Percentiles rank a stretch among this genome's conserved stretches.
Evolutionary conservation across 2,329 filamentous ascomycete species (phyloP).

Genomic region (Aureobasidium sp.): DNA sequence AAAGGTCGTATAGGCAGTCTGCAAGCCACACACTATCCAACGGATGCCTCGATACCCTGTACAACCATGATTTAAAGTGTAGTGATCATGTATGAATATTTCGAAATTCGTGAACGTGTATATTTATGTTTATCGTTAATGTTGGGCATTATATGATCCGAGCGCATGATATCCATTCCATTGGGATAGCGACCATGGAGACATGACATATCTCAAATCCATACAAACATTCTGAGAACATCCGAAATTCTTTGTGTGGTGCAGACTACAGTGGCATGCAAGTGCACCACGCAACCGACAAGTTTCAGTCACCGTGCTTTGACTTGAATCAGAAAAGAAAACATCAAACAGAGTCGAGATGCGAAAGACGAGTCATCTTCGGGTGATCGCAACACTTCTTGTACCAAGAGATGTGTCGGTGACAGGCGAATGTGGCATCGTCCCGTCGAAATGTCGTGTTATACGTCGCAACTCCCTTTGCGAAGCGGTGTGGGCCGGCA

Average conservation of each 20-base stretch:
- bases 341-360: background rate
- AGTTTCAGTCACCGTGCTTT: background rate
- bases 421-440: background rate
- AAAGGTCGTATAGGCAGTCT: too few species aligned
- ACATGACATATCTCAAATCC: background rate
- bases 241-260: background rate
- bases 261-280: background rate
- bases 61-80: background rate
- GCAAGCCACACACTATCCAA: too few species aligned
- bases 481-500: conserved; percentile 14
- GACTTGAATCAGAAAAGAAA: background rate
- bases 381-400: background rate
- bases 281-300: background rate
- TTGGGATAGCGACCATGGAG: background rate
- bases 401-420: background rate
- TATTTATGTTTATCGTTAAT: background rate
- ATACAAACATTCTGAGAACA: background rate
- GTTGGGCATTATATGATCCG: conserved; percentile 2
- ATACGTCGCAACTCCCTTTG: conserved; percentile 6
- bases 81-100: background rate
- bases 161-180: background rate
- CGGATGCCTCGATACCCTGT: too few species aligned
- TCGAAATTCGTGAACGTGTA: background rate
- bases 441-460: background rate
- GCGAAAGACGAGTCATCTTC: background rate